phyloP scores from a whole-genome alignment of 2,329 filamentous ascomycete genomes.

The Cladosporium colombiae region DNA sequence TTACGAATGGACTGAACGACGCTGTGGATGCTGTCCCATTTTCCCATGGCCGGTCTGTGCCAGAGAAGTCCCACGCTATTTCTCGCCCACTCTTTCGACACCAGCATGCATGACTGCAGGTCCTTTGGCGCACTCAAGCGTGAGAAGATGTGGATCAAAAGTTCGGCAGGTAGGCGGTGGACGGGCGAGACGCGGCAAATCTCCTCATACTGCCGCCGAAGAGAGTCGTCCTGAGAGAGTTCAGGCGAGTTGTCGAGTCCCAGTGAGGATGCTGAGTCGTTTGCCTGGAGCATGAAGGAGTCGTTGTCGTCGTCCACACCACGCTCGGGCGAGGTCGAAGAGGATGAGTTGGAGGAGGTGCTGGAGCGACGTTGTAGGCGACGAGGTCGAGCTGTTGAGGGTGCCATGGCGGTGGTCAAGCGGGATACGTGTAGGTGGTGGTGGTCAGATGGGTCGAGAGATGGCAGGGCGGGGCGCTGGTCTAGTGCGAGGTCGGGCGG shows the following conservation, averaged over 20 bases:
- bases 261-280: constrained; percentile 91
- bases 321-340: constrained; percentile 72
- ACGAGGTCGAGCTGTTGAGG: constrained; percentile 9
- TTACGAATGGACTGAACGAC: constrained; percentile 78
- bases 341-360: constrained; percentile 54
- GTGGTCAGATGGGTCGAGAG: neutral
- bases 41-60: constrained; percentile 90
- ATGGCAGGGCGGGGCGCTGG: neutral
- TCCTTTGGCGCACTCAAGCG: constrained; percentile 74
- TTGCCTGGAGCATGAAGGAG: constrained; percentile 77
- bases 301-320: constrained; percentile 89
- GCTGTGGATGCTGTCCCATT: constrained; percentile 75
- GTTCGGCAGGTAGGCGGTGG: constrained; percentile 84
- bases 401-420: constrained; percentile 1
- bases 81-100: constrained; percentile 90
- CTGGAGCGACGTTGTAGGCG: constrained; percentile 27
- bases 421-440: neutral
- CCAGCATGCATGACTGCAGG: constrained; percentile 83
- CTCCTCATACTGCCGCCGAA: constrained; percentile 56
- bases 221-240: constrained; percentile 67
- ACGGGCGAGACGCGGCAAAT: constrained; percentile 74
- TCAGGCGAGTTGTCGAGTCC: constrained; percentile 63
- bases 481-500: constrained; percentile 4
- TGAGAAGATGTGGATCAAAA: constrained; percentile 88
- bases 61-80: constrained; percentile 92